phyloP scores from a whole-genome alignment of 768 basidiomycete species.

The Rhodotorula sphaerocarpa region DNA sequence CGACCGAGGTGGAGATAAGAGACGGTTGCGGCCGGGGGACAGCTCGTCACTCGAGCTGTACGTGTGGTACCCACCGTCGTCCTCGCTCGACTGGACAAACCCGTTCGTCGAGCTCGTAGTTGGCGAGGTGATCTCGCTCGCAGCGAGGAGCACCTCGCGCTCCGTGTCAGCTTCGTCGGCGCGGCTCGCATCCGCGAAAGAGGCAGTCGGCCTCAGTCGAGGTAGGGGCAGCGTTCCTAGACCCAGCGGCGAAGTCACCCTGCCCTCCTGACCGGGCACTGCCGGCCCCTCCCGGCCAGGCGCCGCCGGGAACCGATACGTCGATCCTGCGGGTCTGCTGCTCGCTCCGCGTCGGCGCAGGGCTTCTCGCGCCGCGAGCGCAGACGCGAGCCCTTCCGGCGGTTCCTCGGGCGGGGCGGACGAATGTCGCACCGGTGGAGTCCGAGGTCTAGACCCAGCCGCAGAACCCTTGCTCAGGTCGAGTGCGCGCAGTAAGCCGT shows the following conservation, averaged over 20 bases:
- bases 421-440: slow-evolving; percentile 14
- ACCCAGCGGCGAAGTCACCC: no score
- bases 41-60: slow-evolving; percentile 18
- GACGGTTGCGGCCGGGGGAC: background rate
- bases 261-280: no score
- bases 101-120: background rate
- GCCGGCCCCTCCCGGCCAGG: no score
- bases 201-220: no score
- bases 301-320: no score
- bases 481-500: background rate
- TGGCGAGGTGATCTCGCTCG: no score
- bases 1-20: background rate
- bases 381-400: background rate
- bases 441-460: slow-evolving; percentile 1
- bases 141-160: background rate
- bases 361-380: slow-evolving; percentile 9
- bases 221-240: no score
- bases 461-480: background rate
- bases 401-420: slow-evolving; percentile 20
- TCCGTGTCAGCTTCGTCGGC: background rate
- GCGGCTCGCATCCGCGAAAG: no score
- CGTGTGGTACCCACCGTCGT: slow-evolving; percentile 5
- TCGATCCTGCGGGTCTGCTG: no score
- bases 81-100: background rate
- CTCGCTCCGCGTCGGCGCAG: background rate